Evolutionary conservation across 192 early-diverging fungal genomes (phyloP), one percentile per base, ranked within the genome.

Genomic region (Gaertneriomyces sp.): DNA sequence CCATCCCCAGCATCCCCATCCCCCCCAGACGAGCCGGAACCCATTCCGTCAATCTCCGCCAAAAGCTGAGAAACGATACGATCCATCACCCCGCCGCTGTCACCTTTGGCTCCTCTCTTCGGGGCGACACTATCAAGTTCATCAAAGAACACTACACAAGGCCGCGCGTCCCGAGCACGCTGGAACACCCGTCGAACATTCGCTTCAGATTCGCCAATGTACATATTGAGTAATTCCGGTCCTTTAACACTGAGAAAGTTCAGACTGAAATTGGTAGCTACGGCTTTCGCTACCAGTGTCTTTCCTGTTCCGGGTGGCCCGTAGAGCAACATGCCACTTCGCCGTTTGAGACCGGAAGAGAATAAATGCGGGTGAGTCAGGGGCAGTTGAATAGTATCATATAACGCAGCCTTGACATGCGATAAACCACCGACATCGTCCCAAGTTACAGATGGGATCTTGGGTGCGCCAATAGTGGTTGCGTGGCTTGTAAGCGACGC

Each of bases 171-270:
- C 50, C 98, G 84, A 3, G 98, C 98, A 51, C 86, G 81, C 68
- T 98, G 92, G 77, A 99, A 99, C 25, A 99, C 92, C 45, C 89
- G 78, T 1, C 98, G 85, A 2, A 99, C 98, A 63, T 99, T 98
- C 1, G 91, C 91, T 76, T 99, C 98, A 38, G 93, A 95, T 76
- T 99, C 98, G 66, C 98, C 98, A 74, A 99, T 95, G 70, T 99
- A 99, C 87, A 96, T 94, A 77, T 95, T 98, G n/a, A 98, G 78
- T 20, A 98, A 77, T 63, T 99, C 95, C 5, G 97, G 97, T 1
- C 97, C 97, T 77, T 99, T 99, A 60, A 98, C 94, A 20, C 92
- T 94, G 63, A 99, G 89, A 67, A 99, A 99, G 77, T 99, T 99
- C 42, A 99, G 87, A 6, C 91, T 89, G 74, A 96, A 95, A 3